Percentiles rank a stretch among this genome's conserved stretches.
Evolutionary conservation across 83 land plant species (phyloP).

Genomic region (Picea engelmannii): DNA sequence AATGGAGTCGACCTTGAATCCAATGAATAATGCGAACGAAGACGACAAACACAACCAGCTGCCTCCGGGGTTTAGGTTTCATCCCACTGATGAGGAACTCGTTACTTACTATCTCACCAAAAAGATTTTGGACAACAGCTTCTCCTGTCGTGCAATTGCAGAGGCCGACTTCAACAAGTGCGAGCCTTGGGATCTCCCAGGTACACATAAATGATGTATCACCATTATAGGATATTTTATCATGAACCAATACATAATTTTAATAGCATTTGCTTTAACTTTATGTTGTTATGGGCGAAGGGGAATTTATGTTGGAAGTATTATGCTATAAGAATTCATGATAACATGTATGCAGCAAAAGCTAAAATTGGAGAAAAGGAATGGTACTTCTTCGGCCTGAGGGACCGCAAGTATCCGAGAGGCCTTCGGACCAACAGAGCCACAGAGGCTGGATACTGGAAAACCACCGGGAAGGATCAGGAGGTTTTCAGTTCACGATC

Average conservation of each 20-base stretch:
- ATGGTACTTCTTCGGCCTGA: slow-evolving; percentile 53
- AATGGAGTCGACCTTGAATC: too few relatives aligned
- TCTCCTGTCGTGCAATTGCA: slow-evolving; percentile 47
- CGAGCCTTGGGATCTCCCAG: slow-evolving; percentile 85
- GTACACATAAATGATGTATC: slow-evolving; percentile 14
- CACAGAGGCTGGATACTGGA: slow-evolving; percentile 58
- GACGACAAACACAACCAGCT: too few relatives aligned
- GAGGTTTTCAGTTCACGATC: slow-evolving; percentile 45
- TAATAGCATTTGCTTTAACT: too few relatives aligned
- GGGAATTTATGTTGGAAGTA: too few relatives aligned
- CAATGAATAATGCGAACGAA: too few relatives aligned
- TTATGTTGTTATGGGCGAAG: too few relatives aligned
- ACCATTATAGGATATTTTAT: too few relatives aligned
- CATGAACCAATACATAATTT: too few relatives aligned
- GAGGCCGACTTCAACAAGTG: slow-evolving; percentile 77
- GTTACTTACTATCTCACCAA: too few relatives aligned
- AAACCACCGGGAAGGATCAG: slow-evolving; percentile 67
- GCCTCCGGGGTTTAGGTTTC: too few relatives aligned
- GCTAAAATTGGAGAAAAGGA: slow-evolving; percentile 73
- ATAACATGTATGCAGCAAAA: slow-evolving; percentile 27
- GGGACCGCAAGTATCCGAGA: slow-evolving; percentile 49
- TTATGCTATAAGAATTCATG: neutral
- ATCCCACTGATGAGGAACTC: too few relatives aligned
- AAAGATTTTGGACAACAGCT: too few relatives aligned
- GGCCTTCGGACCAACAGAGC: slow-evolving; percentile 70